Conservation (phyloP, 192 early-diverging fungal species). For the Haplosporangium gracile region DNA sequence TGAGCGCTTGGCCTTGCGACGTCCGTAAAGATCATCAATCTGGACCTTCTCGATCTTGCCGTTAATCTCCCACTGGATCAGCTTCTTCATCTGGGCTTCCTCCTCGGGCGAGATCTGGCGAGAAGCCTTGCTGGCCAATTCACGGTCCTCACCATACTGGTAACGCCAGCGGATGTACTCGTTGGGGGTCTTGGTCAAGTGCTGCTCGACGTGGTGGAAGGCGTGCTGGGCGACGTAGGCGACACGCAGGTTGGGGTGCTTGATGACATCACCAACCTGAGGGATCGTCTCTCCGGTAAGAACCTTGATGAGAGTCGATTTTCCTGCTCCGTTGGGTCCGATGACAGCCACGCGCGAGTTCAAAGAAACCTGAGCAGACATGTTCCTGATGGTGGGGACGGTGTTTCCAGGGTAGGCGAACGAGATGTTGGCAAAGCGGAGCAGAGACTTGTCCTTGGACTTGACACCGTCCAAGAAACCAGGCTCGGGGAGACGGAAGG, state of each 20-base stretch:
- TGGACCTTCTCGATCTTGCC: slow-evolving; percentile 61
- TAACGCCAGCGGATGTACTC: slow-evolving; percentile 86
- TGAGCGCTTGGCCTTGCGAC: slow-evolving; percentile 76
- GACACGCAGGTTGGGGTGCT: slow-evolving; percentile 86
- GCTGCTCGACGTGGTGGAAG: slow-evolving; percentile 88
- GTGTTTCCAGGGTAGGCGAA: slow-evolving; percentile 80
- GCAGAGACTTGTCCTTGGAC: slow-evolving; percentile 77
- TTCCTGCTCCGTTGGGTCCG: slow-evolving; percentile 66
- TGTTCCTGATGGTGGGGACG: slow-evolving; percentile 70
- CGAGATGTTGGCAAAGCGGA: slow-evolving; percentile 75
- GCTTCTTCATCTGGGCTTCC: slow-evolving; percentile 55
- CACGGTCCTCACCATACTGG: slow-evolving; percentile 79
- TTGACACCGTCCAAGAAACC: slow-evolving; percentile 81
- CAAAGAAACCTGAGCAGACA: slow-evolving; percentile 76
- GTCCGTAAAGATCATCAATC: slow-evolving; percentile 69
- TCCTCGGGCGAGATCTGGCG: slow-evolving; percentile 77
- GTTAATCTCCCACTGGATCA: slow-evolving; percentile 54
- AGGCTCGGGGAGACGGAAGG: slow-evolving; percentile 80
- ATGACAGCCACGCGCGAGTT: slow-evolving; percentile 84
- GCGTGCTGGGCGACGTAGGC: slow-evolving; percentile 90
- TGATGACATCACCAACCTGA: slow-evolving; percentile 78
- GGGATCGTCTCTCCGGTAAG: slow-evolving; percentile 84
- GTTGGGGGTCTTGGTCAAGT: slow-evolving; percentile 69
- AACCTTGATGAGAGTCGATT: slow-evolving; percentile 71
- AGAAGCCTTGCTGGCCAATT: slow-evolving; percentile 80